These are phyloP conservation scores for Solanum dulcamara DNA, from an alignment of 257 asterid species.

Conservation along the genomic window DNA sequence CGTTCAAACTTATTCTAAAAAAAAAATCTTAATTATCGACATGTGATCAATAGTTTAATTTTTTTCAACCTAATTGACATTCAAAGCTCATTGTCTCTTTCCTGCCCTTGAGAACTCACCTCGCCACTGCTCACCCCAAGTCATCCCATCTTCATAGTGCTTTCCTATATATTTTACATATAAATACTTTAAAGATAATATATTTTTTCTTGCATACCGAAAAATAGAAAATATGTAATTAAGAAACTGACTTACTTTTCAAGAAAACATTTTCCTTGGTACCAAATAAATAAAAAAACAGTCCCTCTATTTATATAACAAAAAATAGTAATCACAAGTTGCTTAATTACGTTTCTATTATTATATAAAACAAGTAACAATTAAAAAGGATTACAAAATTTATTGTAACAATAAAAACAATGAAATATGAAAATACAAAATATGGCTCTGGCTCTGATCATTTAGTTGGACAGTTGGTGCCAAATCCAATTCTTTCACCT, in stretches of 20 bases:
- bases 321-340: background rate
- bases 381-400: background rate
- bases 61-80: background rate
- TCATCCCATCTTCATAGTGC: background rate
- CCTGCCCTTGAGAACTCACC: background rate
- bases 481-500: background rate
- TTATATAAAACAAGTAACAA: background rate
- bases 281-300: background rate
- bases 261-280: fast-evolving
- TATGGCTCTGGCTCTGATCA: background rate
- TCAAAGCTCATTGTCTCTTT: background rate
- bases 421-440: background rate
- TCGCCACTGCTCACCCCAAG: background rate
- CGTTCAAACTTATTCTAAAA: background rate
- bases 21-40: fast-evolving
- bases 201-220: fast-evolving
- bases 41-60: background rate
- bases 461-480: background rate
- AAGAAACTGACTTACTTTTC: too few species aligned
- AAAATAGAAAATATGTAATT: too few species aligned
- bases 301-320: background rate
- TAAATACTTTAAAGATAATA: too few species aligned
- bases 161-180: too few species aligned
- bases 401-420: too few species aligned
- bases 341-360: background rate